Evolutionary conservation across 306 rosid species (phyloP).

Genomic region (Glycine latifolia): DNA sequence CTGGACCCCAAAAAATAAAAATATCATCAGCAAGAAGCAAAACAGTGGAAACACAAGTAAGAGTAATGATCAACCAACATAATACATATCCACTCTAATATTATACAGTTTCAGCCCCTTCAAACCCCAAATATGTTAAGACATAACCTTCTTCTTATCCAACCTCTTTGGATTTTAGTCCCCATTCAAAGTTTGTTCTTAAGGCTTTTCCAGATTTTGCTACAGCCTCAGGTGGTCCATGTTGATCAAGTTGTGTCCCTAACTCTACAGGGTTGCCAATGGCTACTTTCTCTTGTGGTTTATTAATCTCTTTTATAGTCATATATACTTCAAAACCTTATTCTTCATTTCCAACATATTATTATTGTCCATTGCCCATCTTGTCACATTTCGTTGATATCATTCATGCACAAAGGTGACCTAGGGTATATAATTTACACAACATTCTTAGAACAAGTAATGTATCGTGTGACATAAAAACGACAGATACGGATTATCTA

Average conservation of each 20-base stretch:
- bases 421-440: too few species aligned
- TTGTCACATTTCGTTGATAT: too few species aligned
- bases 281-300: neutral
- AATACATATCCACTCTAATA: too few species aligned
- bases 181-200: neutral
- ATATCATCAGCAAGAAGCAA: neutral
- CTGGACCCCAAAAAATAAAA: neutral
- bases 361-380: too few species aligned
- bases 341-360: too few species aligned
- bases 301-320: too few species aligned
- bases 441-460: too few species aligned
- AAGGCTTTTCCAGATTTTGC: too few species aligned
- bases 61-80: neutral
- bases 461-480: too few species aligned
- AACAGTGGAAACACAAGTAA: neutral
- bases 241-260: constrained; percentile 4
- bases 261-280: neutral
- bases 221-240: constrained; percentile 22
- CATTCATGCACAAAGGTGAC: too few species aligned
- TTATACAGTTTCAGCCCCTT: neutral
- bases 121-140: neutral
- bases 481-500: too few species aligned
- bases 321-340: too few species aligned
- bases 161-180: constrained; percentile 15
- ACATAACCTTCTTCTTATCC: neutral